A percentile compares a stretch with the other conserved stretches of the same genome.
These are phyloP conservation scores for Penicillium desertorum DNA, from an alignment of 495 filamentous ascomycete genomes.

Conservation along the genomic window DNA sequence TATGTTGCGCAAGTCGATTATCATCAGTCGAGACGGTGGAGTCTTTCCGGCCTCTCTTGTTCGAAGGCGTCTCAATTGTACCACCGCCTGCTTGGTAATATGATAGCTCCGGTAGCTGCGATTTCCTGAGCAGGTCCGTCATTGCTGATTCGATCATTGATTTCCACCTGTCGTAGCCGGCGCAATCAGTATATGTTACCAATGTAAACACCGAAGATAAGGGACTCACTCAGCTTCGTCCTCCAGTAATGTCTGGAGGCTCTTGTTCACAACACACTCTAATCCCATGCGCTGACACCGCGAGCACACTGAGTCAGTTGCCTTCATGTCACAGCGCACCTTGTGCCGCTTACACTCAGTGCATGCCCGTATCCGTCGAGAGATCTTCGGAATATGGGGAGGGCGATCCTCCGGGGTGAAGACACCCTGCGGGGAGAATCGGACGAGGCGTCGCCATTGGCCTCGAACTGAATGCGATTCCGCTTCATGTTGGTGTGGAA, in stretches of 20 bases:
- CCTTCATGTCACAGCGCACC: slow-evolving; percentile 53
- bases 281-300: slow-evolving; percentile 52
- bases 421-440: slow-evolving; percentile 37
- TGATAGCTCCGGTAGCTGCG: slow-evolving; percentile 47
- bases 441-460: slow-evolving; percentile 45
- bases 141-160: slow-evolving; percentile 48
- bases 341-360: slow-evolving; percentile 57
- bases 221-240: slow-evolving; percentile 49
- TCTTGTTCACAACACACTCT: slow-evolving; percentile 56
- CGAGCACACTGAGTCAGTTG: slow-evolving; percentile 45
- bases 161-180: slow-evolving; percentile 39
- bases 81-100: slow-evolving; percentile 45
- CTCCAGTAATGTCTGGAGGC: slow-evolving; percentile 53
- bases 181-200: slow-evolving; percentile 4
- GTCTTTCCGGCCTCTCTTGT: slow-evolving; percentile 38
- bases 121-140: slow-evolving; percentile 46
- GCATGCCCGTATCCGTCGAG: slow-evolving; percentile 56
- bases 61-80: slow-evolving; percentile 37
- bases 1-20: slow-evolving; percentile 17
- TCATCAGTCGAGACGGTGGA: slow-evolving; percentile 46
- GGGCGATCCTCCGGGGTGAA: slow-evolving; percentile 36
- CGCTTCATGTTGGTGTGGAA: slow-evolving; percentile 41
- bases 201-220: not conserved
- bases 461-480: slow-evolving; percentile 47
- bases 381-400: slow-evolving; percentile 52